Base-by-base conservation (phyloP, 192 early-diverging fungal genomes). In the Paraglomus brasilianum region DNA sequence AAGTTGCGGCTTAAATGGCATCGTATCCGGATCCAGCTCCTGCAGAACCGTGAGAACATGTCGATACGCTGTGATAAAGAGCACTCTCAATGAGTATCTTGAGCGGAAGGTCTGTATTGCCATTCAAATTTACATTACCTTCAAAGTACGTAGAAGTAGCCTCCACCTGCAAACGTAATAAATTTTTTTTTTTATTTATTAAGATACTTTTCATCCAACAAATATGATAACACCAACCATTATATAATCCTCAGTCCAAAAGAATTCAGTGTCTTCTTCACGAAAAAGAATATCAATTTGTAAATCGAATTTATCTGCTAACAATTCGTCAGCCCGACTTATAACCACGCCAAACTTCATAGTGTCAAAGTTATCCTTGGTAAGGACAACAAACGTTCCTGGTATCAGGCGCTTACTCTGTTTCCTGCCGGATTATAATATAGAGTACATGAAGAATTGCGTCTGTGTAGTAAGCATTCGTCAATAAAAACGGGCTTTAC, bases 381-480 rank as follows among this genome's bases (percentile, higher is more conserved):
- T 81, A 8, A 86, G 69, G 10, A 81, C 66, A n/a, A 86, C 83
- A 6, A 84, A 68, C 1, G 82, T 70, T n/a, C 85, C 85, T 15
- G 82, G 75, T 39, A 84, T 75, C 41, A 86, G 70, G 30, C 85
- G 76, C 59, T 83, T 86, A 1, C 79, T 80, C 22, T 81, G 75
- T 8, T 42, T 68, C 78, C 57, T 60, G n/a, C n/a, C n/a, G n/a
- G 9, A 39, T 8, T 56, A n/a, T 8, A 11, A 40, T 39, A 40
- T 19, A n/a, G 3, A 30, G 30, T 30, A 30, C 30, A 30, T 30
- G 30, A 30, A 30, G 1, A n/a, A 30, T 30, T 30, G 30, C 30
- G 30, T 30, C 30, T 30, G 3, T 3, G 3, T 30, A 30, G 30
- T 30, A 30, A 30, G 30, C 30, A 30, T 30, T 30, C 3, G 30